These are phyloP conservation scores for Fusarium sublunatum DNA, from an alignment of 2,329 filamentous ascomycete species.

Conservation along the genomic window DNA sequence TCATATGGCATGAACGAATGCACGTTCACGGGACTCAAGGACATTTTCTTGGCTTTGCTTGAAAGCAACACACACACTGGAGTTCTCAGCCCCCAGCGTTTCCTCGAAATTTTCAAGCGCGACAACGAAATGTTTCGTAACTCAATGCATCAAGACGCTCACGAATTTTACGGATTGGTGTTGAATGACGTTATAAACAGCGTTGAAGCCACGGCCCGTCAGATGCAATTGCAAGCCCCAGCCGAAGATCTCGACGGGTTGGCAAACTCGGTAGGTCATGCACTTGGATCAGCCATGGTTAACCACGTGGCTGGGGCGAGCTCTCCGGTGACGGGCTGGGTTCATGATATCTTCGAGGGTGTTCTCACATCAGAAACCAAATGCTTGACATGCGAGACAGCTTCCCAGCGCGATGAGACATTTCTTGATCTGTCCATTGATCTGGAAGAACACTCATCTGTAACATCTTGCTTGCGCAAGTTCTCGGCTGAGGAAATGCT, in stretches of 20 bases:
- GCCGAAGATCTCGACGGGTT: conserved; percentile 53
- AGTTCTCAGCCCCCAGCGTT: conserved; percentile 90
- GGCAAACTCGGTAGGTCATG: conserved; percentile 62
- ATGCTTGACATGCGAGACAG: conserved; percentile 95
- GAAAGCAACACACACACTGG: conserved; percentile 84
- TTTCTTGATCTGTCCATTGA: conserved; percentile 97
- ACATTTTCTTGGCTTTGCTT: conserved; percentile 93
- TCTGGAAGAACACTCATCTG: conserved; percentile 92
- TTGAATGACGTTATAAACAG: conserved; percentile 97
- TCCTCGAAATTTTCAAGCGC: conserved; percentile 90
- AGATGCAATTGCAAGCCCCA: conserved; percentile 58
- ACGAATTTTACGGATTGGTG: conserved; percentile 94
- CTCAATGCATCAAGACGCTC: conserved; percentile 97
- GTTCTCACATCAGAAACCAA: conserved; percentile 95
- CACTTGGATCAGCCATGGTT: conserved; percentile 49
- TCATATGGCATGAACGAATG: conserved; percentile 94
- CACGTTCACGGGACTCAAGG: conserved; percentile 92
- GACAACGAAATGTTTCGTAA: conserved; percentile 98
- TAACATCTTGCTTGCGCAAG: conserved; percentile 93
- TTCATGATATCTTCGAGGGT: conserved; percentile 97
- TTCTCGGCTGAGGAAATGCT: conserved; percentile 99
- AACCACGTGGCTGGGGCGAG: conserved; percentile 58
- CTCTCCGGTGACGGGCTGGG: conserved; percentile 81
- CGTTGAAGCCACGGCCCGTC: conserved; percentile 86
- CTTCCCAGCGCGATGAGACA: conserved; percentile 93